Evolutionary conservation across 169 alveolate species (phyloP).

Genomic region (Plasmodium inui): DNA sequence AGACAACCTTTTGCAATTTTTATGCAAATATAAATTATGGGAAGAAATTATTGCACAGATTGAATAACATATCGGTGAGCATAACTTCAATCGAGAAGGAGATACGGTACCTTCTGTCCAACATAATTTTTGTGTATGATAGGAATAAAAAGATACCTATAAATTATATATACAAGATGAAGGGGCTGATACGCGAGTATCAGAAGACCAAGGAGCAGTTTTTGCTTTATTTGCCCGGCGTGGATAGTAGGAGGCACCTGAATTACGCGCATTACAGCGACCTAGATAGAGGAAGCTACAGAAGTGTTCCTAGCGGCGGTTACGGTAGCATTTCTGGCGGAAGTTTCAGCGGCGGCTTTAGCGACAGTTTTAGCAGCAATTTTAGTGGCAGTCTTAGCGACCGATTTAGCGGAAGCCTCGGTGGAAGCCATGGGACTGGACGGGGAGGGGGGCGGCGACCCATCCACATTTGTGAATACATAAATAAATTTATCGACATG

Average conservation of each 20-base stretch:
- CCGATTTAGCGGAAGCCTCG: not conserved
- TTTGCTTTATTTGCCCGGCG: conserved; percentile 38
- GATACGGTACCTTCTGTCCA: conserved; percentile 32
- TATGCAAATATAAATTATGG: conserved; percentile 54
- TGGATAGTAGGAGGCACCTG: not conserved
- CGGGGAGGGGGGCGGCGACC: not conserved
- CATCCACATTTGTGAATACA: conserved; percentile 51
- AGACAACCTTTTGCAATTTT: conserved; percentile 15
- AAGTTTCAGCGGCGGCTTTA: not conserved
- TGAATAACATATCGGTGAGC: conserved; percentile 52
- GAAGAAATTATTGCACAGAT: conserved; percentile 29
- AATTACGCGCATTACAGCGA: not conserved
- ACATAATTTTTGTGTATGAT: conserved; percentile 38
- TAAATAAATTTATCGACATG: conserved; percentile 61
- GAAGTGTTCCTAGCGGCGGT: not conserved
- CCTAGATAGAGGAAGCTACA: not conserved
- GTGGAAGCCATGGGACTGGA: not conserved
- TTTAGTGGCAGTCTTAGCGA: not conserved
- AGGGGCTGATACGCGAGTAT: conserved; percentile 39
- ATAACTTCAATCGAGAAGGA: conserved; percentile 62
- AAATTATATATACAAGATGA: conserved; percentile 48
- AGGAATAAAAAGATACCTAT: conserved; percentile 49
- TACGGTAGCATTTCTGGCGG: not conserved
- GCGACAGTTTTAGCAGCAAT: not conserved
- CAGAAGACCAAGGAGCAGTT: conserved; percentile 52